Percentiles rank a stretch among this genome's conserved stretches.
These are phyloP conservation scores for Annulohypoxylon maeteangense DNA, from an alignment of 495 filamentous ascomycete genomes.

Conservation along the genomic window DNA sequence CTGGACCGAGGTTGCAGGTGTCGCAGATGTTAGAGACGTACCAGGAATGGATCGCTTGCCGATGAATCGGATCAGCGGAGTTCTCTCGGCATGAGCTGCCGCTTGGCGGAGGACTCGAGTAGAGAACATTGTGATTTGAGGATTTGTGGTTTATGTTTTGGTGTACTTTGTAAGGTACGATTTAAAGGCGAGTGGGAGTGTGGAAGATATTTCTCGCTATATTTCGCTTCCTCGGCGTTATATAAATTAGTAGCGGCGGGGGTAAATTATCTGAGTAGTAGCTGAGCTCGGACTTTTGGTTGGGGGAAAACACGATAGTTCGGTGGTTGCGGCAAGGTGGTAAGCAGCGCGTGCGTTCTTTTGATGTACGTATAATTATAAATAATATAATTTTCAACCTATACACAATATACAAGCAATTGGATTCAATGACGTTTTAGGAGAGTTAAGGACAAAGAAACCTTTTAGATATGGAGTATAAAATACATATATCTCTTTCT, in stretches of 20 bases:
- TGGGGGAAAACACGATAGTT: constrained; percentile 26
- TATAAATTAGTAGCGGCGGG: constrained; percentile 26
- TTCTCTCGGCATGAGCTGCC: constrained; percentile 70
- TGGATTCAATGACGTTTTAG: background rate
- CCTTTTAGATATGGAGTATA: background rate
- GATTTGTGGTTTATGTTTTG: background rate
- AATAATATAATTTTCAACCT: background rate
- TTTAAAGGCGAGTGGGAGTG: background rate
- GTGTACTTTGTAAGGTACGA: constrained; percentile 1
- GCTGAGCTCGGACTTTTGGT: constrained; percentile 34
- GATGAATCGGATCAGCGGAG: constrained; percentile 89
- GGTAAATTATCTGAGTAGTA: constrained; percentile 5
- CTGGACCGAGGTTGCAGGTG: constrained; percentile 8
- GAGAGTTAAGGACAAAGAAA: constrained; percentile 2
- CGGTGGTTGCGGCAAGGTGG: background rate
- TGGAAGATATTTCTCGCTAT: background rate
- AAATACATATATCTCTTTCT: background rate
- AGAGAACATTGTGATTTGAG: constrained; percentile 64
- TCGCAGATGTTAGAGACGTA: constrained; percentile 58
- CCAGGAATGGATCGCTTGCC: constrained; percentile 86
- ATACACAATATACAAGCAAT: background rate
- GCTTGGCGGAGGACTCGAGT: constrained; percentile 74
- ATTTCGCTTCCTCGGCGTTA: constrained; percentile 27
- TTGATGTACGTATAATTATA: background rate
- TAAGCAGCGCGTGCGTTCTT: constrained; percentile 22